Evolutionary conservation across 495 filamentous ascomycete genomes (phyloP).

Genomic region (Melanomma pulvis-pyrius): DNA sequence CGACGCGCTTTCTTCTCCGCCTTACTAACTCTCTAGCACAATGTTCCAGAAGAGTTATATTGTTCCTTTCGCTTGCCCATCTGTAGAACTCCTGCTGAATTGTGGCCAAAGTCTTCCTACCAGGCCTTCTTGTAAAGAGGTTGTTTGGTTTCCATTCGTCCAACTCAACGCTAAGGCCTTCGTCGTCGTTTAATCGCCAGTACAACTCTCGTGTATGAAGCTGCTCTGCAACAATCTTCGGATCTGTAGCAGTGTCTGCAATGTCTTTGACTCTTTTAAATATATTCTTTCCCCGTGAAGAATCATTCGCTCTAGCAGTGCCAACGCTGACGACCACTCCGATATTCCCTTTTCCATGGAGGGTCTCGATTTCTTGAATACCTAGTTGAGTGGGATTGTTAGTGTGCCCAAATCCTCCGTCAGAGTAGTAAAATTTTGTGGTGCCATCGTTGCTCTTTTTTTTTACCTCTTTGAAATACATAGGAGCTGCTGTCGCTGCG

Average conservation of each 20-base stretch:
- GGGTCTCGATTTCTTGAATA: slow-evolving; percentile 3
- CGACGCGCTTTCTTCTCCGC: not conserved
- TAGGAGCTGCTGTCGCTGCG: slow-evolving; percentile 14
- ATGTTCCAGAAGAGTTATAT: not conserved
- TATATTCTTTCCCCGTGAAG: not conserved
- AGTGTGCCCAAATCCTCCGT: slow-evolving; percentile 11
- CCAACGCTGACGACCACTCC: slow-evolving; percentile 13
- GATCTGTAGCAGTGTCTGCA: not conserved
- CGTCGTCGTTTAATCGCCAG: slow-evolving; percentile 9
- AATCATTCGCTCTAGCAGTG: not conserved
- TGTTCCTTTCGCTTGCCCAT: not conserved
- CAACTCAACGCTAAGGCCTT: slow-evolving; percentile 9
- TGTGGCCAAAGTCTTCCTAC: not conserved
- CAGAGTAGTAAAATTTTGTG: slow-evolving; percentile 1
- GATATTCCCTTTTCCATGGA: slow-evolving; percentile 11
- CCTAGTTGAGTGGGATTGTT: slow-evolving; percentile 14
- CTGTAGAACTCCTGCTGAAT: not conserved
- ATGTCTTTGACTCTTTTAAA: not conserved
- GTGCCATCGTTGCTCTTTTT: not conserved
- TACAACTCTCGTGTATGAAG: not conserved
- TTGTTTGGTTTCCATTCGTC: slow-evolving; percentile 17
- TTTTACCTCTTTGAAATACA: slow-evolving; percentile 15
- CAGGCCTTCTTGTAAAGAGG: not conserved
- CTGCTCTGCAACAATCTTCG: not conserved
- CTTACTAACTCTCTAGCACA: slow-evolving; percentile 10